A percentile compares a stretch with the other conserved stretches of the same genome.
phyloP scores from a whole-genome alignment of 768 basidiomycete species.

The Favolaschia claudopus region DNA sequence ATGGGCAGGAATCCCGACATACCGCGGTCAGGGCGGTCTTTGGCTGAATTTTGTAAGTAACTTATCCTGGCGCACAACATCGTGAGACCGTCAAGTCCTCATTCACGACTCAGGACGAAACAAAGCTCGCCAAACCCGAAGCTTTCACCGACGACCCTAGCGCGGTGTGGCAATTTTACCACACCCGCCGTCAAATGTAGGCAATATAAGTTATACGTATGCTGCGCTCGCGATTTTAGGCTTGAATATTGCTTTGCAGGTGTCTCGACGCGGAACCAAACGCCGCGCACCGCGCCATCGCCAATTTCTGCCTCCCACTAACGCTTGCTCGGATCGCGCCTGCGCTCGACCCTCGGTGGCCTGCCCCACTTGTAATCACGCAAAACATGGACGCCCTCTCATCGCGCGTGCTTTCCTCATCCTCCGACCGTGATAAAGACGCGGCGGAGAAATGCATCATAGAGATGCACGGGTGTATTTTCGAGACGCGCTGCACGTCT shows the following conservation, averaged over 20 bases:
- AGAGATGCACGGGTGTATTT: constrained; percentile 57
- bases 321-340: constrained; percentile 36
- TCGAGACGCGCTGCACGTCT: constrained; percentile 46
- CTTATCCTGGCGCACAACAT: background rate
- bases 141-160: constrained; percentile 41
- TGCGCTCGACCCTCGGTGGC: constrained; percentile 18
- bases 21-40: constrained; percentile 32
- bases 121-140: constrained; percentile 38
- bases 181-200: constrained; percentile 40
- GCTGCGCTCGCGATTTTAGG: background rate
- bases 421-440: constrained; percentile 21
- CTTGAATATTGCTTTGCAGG: constrained; percentile 16
- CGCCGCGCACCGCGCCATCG: constrained; percentile 48
- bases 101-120: constrained; percentile 37
- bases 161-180: constrained; percentile 50
- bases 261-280: constrained; percentile 46
- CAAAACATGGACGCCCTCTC: constrained; percentile 54
- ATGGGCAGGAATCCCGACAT: constrained; percentile 34
- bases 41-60: constrained; percentile 27
- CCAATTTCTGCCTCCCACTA: constrained; percentile 40
- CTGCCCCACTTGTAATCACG: constrained; percentile 40
- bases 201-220: constrained; percentile 21
- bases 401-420: constrained; percentile 35
- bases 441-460: constrained; percentile 24
- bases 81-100: no score